Percentiles rank a stretch among this genome's conserved stretches.
Conservation (phyloP, 345 rosid genomes). For the Salix koriyanagi region DNA sequence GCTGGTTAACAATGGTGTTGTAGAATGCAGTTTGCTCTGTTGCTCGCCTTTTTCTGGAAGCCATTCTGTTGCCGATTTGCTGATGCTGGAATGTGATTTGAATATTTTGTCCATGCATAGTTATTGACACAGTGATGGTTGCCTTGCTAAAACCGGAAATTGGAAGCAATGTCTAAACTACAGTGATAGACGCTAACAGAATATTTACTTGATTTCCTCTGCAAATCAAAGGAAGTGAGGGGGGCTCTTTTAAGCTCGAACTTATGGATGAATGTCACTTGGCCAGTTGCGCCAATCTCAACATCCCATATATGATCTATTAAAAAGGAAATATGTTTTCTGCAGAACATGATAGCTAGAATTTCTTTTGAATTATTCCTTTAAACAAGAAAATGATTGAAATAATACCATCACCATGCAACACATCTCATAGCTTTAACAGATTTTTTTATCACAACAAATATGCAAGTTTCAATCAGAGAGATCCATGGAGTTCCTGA, state of each 20-base stretch:
- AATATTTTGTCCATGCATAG: not conserved
- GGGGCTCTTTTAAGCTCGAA: not conserved
- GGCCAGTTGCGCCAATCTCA: not conserved
- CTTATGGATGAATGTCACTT: not conserved
- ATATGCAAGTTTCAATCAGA: not conserved
- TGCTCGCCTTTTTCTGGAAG: not conserved
- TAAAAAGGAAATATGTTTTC: not conserved
- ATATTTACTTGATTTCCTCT: not conserved
- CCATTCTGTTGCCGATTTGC: not conserved
- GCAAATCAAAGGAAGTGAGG: not conserved
- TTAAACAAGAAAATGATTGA: not conserved
- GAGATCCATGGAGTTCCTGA: not conserved
- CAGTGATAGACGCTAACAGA: not conserved
- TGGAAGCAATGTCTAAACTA: not conserved
- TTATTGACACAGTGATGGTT: not conserved
- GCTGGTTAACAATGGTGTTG: not conserved
- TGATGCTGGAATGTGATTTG: not conserved
- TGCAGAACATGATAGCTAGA: not conserved
- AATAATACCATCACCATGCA: not conserved
- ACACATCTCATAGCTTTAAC: not conserved
- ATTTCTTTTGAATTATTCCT: not conserved
- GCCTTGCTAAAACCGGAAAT: not conserved
- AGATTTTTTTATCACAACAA: not conserved
- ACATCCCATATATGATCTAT: too few relatives aligned
- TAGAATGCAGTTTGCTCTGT: not conserved